phyloP scores from a whole-genome alignment of 2,329 filamentous ascomycete genomes.

The Fusarium sp. region DNA sequence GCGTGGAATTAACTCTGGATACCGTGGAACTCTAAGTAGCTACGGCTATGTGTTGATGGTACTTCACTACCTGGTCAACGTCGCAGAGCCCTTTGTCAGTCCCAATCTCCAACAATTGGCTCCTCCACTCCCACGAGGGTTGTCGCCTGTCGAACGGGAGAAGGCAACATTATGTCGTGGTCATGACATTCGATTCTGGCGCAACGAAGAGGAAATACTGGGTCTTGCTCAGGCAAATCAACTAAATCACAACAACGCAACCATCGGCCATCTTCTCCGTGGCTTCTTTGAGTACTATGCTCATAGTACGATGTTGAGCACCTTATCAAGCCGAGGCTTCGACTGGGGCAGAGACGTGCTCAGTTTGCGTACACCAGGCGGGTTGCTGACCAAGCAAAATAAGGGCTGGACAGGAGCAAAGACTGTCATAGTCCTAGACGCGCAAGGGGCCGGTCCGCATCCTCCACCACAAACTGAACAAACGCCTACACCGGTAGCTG shows the following conservation, averaged over 20 bases:
- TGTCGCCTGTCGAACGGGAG: conserved; percentile 40
- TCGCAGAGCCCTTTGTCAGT: conserved; percentile 83
- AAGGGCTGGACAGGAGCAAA: conserved; percentile 92
- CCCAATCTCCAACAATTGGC: conserved; percentile 80
- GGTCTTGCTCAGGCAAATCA: conserved; percentile 67
- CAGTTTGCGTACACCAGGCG: conserved; percentile 78
- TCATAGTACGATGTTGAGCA: conserved; percentile 66
- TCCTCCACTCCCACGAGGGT: conserved; percentile 54
- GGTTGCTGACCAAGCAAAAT: conserved; percentile 77
- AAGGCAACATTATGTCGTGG: conserved; percentile 65
- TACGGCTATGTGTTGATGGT: conserved; percentile 96
- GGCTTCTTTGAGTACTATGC: conserved; percentile 93
- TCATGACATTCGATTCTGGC: conserved; percentile 81
- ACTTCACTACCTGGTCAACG: conserved; percentile 87
- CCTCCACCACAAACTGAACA: conserved; percentile 34
- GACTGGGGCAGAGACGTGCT: conserved; percentile 85
- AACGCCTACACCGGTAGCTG: background rate
- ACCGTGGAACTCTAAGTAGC: conserved; percentile 86
- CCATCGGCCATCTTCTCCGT: conserved; percentile 77
- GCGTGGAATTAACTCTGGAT: conserved; percentile 87
- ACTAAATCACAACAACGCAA: conserved; percentile 76
- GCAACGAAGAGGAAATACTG: conserved; percentile 77
- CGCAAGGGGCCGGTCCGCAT: conserved; percentile 50
- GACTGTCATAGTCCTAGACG: conserved; percentile 72
- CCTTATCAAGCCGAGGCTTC: conserved; percentile 69